Evolutionary conservation across 352 stramenopile genomes (phyloP).

Genomic region (Phytopythium delawarense): DNA sequence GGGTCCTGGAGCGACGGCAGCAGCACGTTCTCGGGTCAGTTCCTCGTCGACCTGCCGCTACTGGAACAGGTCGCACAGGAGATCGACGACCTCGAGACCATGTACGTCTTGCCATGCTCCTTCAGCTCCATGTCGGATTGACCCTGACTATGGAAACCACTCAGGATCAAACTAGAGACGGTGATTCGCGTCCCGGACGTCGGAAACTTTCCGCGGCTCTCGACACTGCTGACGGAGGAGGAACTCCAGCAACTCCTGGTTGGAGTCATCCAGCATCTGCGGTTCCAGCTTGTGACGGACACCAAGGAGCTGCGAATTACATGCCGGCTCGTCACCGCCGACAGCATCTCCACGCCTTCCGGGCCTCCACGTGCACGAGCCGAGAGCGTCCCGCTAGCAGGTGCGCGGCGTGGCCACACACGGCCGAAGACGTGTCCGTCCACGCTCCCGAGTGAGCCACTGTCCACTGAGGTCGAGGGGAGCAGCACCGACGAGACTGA

Average conservation of each 20-base stretch:
- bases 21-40: conserved; percentile 21
- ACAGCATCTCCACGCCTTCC: neutral
- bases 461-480: neutral
- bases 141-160: neutral
- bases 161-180: conserved; percentile 74
- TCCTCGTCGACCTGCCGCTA: conserved; percentile 22
- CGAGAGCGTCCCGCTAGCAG: neutral
- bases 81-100: conserved; percentile 65
- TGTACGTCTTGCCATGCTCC: conserved; percentile 25
- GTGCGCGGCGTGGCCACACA: conserved; percentile 9
- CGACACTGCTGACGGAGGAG: conserved; percentile 48
- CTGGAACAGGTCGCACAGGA: conserved; percentile 50
- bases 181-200: conserved; percentile 33
- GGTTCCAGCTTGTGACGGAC: conserved; percentile 29
- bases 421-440: conserved; percentile 48
- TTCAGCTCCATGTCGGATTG: conserved; percentile 1
- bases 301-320: conserved; percentile 24
- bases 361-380: neutral
- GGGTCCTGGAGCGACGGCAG: conserved; percentile 35
- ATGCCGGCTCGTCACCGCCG: neutral
- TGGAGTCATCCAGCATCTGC: conserved; percentile 46
- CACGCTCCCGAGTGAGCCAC: conserved; percentile 26
- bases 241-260: conserved; percentile 58
- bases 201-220: conserved; percentile 70
- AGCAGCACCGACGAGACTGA: neutral